Base-by-base conservation (phyloP, 805 yeast species). In the Candida qinlingensis region DNA sequence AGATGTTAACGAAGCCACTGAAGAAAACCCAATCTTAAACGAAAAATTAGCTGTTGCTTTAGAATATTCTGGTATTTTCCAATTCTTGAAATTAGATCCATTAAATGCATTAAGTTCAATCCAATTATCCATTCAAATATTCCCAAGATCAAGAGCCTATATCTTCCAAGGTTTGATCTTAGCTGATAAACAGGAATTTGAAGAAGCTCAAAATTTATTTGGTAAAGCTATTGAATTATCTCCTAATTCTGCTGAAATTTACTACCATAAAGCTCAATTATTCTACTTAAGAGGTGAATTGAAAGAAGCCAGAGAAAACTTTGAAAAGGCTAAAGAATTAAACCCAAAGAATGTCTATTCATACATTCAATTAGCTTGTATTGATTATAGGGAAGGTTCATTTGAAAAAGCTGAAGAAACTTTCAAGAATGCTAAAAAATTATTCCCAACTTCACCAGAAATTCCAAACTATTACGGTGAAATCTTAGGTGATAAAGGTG, bases 401-500 rank as follows among this genome's bases (percentile, higher is more conserved):
- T 66, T 73, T 46, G 75, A 71, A 36, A 79, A 75, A 45, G 81
- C 92, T 57, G 83, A 80, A 64, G 75, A 77, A 55, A 70, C 77
- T 50, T 89, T 89, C 70, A 75, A 77, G 52, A 82, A 77, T 52
- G 89, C 92, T 36, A 81, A 79, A 62, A 73, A 76, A 66, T 76
- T 76, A 66, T 88, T 88, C 79, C 91, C 96, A 58, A 79, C 91
- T 27, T 78, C 86, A 46, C 88, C 98, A 48, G 97, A 89, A 68
- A 85, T 90, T 59, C 96, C 94, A 72, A 91, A 89, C 74, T 94
- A 90, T 70, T 90, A 83, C 64, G 99, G 98, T 63, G 99, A 94
- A 73, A 84, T 92, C 44, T 76, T 92, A 61, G 83, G 87, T 54
- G 97, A 92, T 65, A 77, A 77, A 60, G 85, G 85, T 64, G 88